These are phyloP conservation scores for Stereum hirsutum DNA, from an alignment of 1,284 basidiomycete species.

Conservation along the genomic window DNA sequence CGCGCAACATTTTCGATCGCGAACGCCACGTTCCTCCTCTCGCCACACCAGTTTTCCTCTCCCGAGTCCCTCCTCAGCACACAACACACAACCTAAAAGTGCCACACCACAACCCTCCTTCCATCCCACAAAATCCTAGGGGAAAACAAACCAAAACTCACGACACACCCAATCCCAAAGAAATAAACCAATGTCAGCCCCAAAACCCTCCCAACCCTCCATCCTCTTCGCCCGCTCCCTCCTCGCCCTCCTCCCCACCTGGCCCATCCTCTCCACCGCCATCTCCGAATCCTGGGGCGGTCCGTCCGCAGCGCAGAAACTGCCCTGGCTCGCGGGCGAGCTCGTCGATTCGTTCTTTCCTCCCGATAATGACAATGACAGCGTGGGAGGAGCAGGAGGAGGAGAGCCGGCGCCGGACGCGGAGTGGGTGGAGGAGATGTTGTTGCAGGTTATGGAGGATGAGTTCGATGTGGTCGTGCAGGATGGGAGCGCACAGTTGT, in stretches of 20 bases:
- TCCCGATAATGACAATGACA: constrained; percentile 32
- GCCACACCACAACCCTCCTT: too few relatives aligned
- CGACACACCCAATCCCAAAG: too few relatives aligned
- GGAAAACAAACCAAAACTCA: too few relatives aligned
- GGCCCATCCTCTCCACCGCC: constrained; percentile 80
- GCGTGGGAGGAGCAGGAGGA: constrained; percentile 25
- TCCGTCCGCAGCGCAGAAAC: constrained; percentile 59
- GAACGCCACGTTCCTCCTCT: too few relatives aligned
- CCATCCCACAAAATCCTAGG: too few relatives aligned
- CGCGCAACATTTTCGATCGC: too few relatives aligned
- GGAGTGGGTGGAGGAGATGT: constrained; percentile 67
- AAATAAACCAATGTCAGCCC: too few relatives aligned
- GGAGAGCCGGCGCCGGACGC: constrained; percentile 51
- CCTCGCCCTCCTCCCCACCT: constrained; percentile 68
- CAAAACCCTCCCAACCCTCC: constrained; percentile 22
- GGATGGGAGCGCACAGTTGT: constrained; percentile 65
- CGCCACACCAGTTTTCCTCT: too few relatives aligned
- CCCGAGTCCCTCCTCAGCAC: too few relatives aligned
- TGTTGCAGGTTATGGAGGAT: constrained; percentile 75
- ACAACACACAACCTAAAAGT: too few relatives aligned
- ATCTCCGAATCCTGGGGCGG: constrained; percentile 82
- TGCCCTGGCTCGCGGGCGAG: constrained; percentile 72
- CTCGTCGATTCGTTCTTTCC: constrained; percentile 84
- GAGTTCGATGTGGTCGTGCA: constrained; percentile 80
- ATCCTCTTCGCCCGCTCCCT: constrained; percentile 78